Conservation (phyloP, 2,329 filamentous ascomycete species). For the Aspergillus fumigatiaffinis region DNA sequence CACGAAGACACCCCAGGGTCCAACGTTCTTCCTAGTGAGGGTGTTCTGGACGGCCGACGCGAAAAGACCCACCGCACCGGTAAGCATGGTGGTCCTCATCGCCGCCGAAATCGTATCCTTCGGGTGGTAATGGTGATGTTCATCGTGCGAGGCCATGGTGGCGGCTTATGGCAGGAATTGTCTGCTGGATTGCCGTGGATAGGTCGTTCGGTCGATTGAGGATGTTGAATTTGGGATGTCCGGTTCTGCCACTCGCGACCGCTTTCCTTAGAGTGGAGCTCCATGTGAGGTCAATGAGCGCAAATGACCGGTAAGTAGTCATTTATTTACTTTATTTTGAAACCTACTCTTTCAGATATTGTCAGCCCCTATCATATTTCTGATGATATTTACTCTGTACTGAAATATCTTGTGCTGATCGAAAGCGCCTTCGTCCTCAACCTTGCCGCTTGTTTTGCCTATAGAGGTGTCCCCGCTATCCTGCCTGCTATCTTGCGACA, state of each 20-base stretch:
- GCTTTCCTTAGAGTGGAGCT: slow-evolving; percentile 21
- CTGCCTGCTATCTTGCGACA: slow-evolving; percentile 12
- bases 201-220: slow-evolving; percentile 18
- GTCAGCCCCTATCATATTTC: background rate
- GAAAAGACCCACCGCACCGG: slow-evolving; percentile 65
- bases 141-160: slow-evolving; percentile 48
- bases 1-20: slow-evolving; percentile 75
- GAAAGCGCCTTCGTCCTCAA: slow-evolving; percentile 4
- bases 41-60: slow-evolving; percentile 81
- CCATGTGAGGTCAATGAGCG: slow-evolving; percentile 3
- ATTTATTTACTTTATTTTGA: background rate
- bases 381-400: background rate
- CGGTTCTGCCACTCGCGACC: slow-evolving; percentile 25
- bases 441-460: slow-evolving; percentile 20
- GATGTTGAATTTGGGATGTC: slow-evolving; percentile 25
- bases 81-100: slow-evolving; percentile 61
- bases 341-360: background rate
- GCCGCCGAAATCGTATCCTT: slow-evolving; percentile 70
- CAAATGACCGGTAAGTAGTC: slow-evolving; percentile 1
- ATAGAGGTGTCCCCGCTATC: slow-evolving; percentile 25
- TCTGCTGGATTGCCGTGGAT: slow-evolving; percentile 22
- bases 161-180: slow-evolving; percentile 19
- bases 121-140: slow-evolving; percentile 60
- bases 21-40: slow-evolving; percentile 75
- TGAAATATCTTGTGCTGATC: background rate